Evolutionary conservation across 345 rosid genomes (phyloP), one percentile per base, ranked within the genome.

Genomic region (Arabidopsis arenosa): DNA sequence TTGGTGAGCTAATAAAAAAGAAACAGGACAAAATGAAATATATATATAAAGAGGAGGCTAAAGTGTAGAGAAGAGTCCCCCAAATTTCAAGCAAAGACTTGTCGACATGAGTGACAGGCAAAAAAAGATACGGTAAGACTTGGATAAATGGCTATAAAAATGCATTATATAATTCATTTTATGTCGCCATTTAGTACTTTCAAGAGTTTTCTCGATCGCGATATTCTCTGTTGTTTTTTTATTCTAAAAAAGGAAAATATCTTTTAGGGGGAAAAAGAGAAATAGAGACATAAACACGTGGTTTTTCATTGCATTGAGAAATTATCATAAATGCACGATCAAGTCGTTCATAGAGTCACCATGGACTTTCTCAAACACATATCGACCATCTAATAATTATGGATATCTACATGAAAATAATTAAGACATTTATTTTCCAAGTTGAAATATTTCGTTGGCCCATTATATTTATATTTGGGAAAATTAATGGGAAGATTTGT

Each of bases 231-330:
- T 18, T 54, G 65, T 64, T 28, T 15, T 36, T 13, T 40, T 39
- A 35, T n/a, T 2, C 1, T 17, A 5, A 11, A 23, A 23, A 6
- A 13, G 1, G 6, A 23, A 6, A 18, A 2, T 28, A n/a, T 35
- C 0, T 5, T 26, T 59, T 23, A 6, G 15, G 61, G 26, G 7
- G 18, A 11, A 9, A 39, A 5, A 55, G 48, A 66, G 26, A 4
- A 56, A 36, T 11, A 35, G 32, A 67, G 68, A 75, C 63, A 75
- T 18, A 40, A 68, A 61, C 67, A 75, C 67, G 17, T 75, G 74
- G 52, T 15, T 58, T 17, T 74, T 10, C 53, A 52, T 49, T 49
- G 55, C 63, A 28, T 68, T 68, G 17, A 30, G 55, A 60, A 48
- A 47, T 40, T 1, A 48, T 26, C 45, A 66, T 75, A 26, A 32